Evolutionary conservation across 2,329 filamentous ascomycete genomes (phyloP).

Genomic region (Fusarium duplospermum): DNA sequence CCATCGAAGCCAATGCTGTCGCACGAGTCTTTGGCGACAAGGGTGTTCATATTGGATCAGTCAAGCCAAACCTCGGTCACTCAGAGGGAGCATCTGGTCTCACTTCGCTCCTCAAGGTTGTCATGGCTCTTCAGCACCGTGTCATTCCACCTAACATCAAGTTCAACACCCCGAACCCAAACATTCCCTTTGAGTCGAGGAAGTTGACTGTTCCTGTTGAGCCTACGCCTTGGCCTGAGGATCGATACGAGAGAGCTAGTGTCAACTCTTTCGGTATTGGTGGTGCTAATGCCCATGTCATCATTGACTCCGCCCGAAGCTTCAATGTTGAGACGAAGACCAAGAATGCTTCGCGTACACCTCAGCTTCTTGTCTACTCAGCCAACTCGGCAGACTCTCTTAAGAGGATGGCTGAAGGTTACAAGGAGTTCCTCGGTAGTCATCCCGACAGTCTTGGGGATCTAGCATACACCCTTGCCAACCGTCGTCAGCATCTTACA

Average conservation of each 20-base stretch:
- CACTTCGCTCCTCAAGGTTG: constrained; percentile 46
- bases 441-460: constrained; percentile 28
- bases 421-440: constrained; percentile 38
- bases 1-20: constrained; percentile 53
- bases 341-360: not conserved
- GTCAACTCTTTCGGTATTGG: constrained; percentile 42
- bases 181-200: constrained; percentile 38
- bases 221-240: constrained; percentile 41
- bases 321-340: constrained; percentile 1
- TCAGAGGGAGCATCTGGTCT: constrained; percentile 49
- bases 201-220: constrained; percentile 44
- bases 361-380: constrained; percentile 30
- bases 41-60: constrained; percentile 43
- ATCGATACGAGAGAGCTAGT: constrained; percentile 11
- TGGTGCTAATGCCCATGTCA: constrained; percentile 51
- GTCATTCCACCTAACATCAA: constrained; percentile 49
- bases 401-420: constrained; percentile 13
- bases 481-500: constrained; percentile 44
- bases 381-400: constrained; percentile 23
- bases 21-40: constrained; percentile 44
- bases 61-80: constrained; percentile 55
- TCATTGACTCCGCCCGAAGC: constrained; percentile 36
- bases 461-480: constrained; percentile 49
- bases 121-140: constrained; percentile 47
- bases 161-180: constrained; percentile 42